These are phyloP conservation scores for Ailanthus altissimus DNA, from an alignment of 345 rosid genomes.

Conservation along the genomic window DNA sequence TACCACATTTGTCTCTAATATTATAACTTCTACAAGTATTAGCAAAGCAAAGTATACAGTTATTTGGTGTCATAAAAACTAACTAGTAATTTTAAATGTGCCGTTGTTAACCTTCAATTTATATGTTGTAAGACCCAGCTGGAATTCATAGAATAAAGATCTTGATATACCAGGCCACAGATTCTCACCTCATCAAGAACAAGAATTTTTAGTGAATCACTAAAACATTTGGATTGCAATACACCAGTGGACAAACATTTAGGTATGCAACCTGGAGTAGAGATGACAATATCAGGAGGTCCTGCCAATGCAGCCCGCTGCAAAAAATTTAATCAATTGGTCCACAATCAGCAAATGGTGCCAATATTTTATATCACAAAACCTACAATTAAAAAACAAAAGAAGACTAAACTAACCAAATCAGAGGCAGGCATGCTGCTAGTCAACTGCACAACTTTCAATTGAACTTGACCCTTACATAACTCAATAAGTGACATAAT, in stretches of 20 bases:
- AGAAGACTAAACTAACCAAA: constrained; percentile 51
- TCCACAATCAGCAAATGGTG: not conserved
- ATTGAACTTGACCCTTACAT: constrained; percentile 77
- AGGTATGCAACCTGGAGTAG: constrained; percentile 83
- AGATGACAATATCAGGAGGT: constrained; percentile 69
- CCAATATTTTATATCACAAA: not conserved
- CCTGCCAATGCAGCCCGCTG: constrained; percentile 78
- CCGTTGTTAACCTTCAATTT: not conserved
- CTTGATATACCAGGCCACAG: not conserved
- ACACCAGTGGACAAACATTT: constrained; percentile 75
- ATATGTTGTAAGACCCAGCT: not conserved
- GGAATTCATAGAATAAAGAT: not conserved
- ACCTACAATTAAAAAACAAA: not conserved
- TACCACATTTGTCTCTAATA: not conserved
- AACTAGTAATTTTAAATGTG: no score
- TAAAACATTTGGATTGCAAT: constrained; percentile 54
- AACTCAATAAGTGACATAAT: constrained; percentile 60
- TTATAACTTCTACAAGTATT: not conserved
- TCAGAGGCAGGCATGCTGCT: constrained; percentile 72
- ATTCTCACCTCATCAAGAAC: constrained; percentile 91
- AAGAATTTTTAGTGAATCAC: constrained; percentile 72
- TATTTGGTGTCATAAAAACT: not conserved
- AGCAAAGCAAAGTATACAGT: not conserved
- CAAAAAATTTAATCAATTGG: constrained; percentile 20
- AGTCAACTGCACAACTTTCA: constrained; percentile 70